Evolutionary conservation across 2,329 filamentous ascomycete species (phyloP).

Genomic region (Trichoderma aggressivum): DNA sequence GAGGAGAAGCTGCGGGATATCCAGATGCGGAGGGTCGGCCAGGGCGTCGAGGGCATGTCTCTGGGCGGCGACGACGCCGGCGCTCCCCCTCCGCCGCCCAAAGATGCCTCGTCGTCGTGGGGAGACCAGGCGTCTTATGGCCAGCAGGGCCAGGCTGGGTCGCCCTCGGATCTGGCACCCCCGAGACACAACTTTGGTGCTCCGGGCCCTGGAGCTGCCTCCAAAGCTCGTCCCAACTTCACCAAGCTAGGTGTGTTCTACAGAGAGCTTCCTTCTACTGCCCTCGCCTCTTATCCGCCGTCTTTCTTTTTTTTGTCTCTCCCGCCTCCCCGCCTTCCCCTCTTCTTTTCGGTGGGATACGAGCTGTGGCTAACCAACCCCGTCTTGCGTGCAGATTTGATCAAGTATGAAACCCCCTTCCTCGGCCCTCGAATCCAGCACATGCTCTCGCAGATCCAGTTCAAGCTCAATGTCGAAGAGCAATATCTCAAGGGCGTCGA

Average conservation of each 20-base stretch:
- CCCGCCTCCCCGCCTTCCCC: neutral
- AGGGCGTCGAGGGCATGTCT: conserved; percentile 65
- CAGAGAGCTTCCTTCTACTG: neutral
- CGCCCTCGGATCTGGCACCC: conserved; percentile 72
- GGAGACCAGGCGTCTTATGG: conserved; percentile 64
- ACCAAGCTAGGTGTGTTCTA: conserved; percentile 79
- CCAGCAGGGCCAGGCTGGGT: conserved; percentile 57
- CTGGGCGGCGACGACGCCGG: conserved; percentile 52
- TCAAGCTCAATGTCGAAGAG: conserved; percentile 97
- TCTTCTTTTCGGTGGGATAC: neutral
- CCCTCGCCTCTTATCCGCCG: neutral
- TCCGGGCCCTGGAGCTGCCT: conserved; percentile 59
- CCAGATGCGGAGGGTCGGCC: conserved; percentile 72
- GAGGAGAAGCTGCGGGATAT: conserved; percentile 88
- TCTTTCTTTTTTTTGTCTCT: neutral
- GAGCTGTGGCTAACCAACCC: neutral
- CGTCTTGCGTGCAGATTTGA: conserved; percentile 66
- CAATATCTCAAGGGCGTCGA: conserved; percentile 99
- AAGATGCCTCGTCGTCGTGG: conserved; percentile 55
- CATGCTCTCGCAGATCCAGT: conserved; percentile 97
- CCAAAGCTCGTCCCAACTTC: conserved; percentile 82
- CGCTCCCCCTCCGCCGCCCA: conserved; percentile 67
- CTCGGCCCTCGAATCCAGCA: conserved; percentile 96
- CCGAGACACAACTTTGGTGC: conserved; percentile 75
- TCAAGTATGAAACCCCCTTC: conserved; percentile 96